Percentiles rank a stretch among this genome's conserved stretches.
phyloP scores from a whole-genome alignment of 2,329 filamentous ascomycete genomes.

The Pseudomassariella vexata region DNA sequence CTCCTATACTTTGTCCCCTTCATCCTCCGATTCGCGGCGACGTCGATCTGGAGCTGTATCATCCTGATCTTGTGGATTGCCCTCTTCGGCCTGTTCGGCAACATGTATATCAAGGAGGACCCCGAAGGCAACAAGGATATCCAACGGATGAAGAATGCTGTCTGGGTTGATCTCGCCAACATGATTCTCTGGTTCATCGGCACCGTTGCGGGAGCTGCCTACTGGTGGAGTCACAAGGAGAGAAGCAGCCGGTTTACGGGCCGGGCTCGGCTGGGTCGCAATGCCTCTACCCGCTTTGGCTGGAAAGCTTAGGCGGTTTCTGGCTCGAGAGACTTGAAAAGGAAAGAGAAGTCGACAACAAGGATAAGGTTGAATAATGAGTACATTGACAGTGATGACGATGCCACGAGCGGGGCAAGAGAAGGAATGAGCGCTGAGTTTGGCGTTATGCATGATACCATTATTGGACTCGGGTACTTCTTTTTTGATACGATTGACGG shows the following conservation, averaged over 20 bases:
- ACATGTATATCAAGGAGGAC: conserved; percentile 68
- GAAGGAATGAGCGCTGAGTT: too few species aligned
- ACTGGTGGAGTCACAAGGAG: conserved; percentile 54
- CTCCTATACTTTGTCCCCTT: conserved; percentile 62
- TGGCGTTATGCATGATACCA: too few species aligned
- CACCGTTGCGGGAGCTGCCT: conserved; percentile 45
- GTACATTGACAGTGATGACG: too few species aligned
- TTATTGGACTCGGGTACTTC: too few species aligned
- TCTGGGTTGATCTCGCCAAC: conserved; percentile 75
- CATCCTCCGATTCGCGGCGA: conserved; percentile 43
- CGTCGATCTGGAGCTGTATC: conserved; percentile 65
- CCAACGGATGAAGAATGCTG: conserved; percentile 75
- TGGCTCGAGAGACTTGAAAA: too few species aligned
- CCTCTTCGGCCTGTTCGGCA: conserved; percentile 79
- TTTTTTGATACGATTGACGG: too few species aligned
- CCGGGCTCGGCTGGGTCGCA: conserved; percentile 41
- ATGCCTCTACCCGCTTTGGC: conserved; percentile 13
- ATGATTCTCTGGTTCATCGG: conserved; percentile 71
- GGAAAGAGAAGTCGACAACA: too few species aligned
- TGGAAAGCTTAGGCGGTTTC: conserved; percentile 10
- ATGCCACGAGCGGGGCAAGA: too few species aligned
- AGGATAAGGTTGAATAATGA: too few species aligned
- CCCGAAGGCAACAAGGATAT: conserved; percentile 58
- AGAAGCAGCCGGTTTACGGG: conserved; percentile 52
- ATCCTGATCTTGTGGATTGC: conserved; percentile 75